phyloP scores from a whole-genome alignment of 495 filamentous ascomycete species.

The Penicillium flavigenum region DNA sequence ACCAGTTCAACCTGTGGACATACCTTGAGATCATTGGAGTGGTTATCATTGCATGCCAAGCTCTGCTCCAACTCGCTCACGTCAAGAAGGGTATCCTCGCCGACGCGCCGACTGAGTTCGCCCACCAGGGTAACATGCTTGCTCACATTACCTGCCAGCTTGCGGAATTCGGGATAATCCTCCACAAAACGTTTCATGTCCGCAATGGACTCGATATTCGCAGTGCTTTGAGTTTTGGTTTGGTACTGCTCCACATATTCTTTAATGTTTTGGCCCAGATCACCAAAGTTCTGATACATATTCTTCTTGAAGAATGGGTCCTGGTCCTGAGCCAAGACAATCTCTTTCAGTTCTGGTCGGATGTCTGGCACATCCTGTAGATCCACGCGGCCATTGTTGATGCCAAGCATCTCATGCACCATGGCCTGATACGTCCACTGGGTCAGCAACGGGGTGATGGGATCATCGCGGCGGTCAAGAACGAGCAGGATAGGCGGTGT shows the following conservation, averaged over 20 bases:
- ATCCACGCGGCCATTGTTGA: constrained; percentile 88
- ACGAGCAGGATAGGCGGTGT: constrained; percentile 91
- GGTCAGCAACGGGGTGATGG: constrained; percentile 89
- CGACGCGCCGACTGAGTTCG: constrained; percentile 84
- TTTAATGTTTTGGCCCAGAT: constrained; percentile 95
- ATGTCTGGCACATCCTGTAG: constrained; percentile 85
- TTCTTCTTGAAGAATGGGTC: constrained; percentile 99
- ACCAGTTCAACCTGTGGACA: constrained; percentile 9
- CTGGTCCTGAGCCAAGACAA: constrained; percentile 94
- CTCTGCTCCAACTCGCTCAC: constrained; percentile 96
- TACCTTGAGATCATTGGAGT: constrained; percentile 82
- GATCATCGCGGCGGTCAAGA: constrained; percentile 89
- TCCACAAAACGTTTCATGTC: constrained; percentile 99
- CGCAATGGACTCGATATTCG: constrained; percentile 91
- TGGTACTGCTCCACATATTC: constrained; percentile 98
- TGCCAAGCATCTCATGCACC: constrained; percentile 94
- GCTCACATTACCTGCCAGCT: constrained; percentile 95
- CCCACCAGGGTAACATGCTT: constrained; percentile 97
- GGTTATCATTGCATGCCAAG: constrained; percentile 94
- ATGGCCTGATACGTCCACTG: constrained; percentile 99
- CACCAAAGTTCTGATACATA: constrained; percentile 98
- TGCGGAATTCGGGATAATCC: constrained; percentile 96
- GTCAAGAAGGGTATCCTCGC: constrained; percentile 80
- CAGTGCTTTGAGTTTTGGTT: constrained; percentile 85
- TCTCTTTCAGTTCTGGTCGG: constrained; percentile 87